Conservation (phyloP, 164 flowering plant genomes). For the Akebia trifoliata region DNA sequence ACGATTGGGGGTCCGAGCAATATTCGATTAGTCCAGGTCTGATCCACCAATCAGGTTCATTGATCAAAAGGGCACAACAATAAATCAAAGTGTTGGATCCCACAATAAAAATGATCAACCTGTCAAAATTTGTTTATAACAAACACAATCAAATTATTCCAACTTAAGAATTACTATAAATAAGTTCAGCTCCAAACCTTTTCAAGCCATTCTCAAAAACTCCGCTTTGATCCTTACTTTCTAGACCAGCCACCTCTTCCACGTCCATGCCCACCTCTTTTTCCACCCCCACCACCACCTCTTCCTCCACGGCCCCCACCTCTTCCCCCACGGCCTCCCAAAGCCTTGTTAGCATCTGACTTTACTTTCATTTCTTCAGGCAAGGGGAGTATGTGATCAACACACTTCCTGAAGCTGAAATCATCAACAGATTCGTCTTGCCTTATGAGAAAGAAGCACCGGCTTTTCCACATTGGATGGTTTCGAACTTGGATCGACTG, state of each 20-base stretch:
- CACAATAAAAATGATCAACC: too few species aligned
- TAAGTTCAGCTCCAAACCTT: too few species aligned
- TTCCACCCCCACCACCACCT: conserved; percentile 37
- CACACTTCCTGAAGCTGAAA: conserved; percentile 96
- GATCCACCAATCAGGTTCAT: too few species aligned
- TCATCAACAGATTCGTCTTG: conserved; percentile 68
- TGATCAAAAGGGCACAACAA: too few species aligned
- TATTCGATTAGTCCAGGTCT: too few species aligned
- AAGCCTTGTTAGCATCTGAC: conserved; percentile 38
- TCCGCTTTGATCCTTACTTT: conserved; percentile 22
- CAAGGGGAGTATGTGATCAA: conserved; percentile 76
- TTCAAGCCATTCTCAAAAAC: not conserved
- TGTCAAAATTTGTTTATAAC: too few species aligned
- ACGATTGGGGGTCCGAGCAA: too few species aligned
- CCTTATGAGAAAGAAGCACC: conserved; percentile 77
- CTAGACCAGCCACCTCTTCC: conserved; percentile 39
- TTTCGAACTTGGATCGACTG: conserved; percentile 58
- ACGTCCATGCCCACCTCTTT: conserved; percentile 33
- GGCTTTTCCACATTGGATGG: conserved; percentile 82
- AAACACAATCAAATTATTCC: too few species aligned
- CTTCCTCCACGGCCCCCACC: conserved; percentile 24
- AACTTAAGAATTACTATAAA: too few species aligned
- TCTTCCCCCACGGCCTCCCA: conserved; percentile 41
- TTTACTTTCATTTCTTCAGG: conserved; percentile 75
- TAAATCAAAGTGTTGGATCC: too few species aligned